Evolutionary conservation across 169 alveolate genomes (phyloP).

Genomic region (Plasmodium reichenowi): DNA sequence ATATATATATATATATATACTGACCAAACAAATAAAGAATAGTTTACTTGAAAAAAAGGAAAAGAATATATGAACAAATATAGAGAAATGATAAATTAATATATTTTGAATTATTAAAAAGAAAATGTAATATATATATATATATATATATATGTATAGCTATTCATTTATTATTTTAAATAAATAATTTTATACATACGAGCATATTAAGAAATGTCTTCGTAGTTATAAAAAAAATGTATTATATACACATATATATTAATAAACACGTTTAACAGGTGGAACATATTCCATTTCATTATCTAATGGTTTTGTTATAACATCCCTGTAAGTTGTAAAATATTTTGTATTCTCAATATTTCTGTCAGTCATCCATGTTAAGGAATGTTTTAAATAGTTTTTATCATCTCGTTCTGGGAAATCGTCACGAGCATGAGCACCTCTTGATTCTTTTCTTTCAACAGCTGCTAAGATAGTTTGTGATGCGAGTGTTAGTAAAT

Average conservation of each 20-base stretch:
- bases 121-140: no score
- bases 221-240: neutral
- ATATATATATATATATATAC: no score
- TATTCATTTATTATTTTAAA: no score
- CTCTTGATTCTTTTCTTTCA: conserved; percentile 96
- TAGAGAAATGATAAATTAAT: no score
- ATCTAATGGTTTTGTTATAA: conserved; percentile 91
- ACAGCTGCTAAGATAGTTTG: conserved; percentile 95
- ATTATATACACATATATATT: neutral
- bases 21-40: no score
- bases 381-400: conserved; percentile 97
- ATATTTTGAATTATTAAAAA: no score
- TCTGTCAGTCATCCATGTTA: conserved; percentile 87
- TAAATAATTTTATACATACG: neutral
- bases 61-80: no score
- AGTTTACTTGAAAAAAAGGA: no score
- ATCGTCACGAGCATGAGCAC: conserved; percentile 99
- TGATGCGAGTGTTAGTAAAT: conserved; percentile 91
- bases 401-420: conserved; percentile 96
- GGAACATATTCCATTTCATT: conserved; percentile 92
- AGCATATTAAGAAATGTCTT: neutral
- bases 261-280: conserved; percentile 89
- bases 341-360: conserved; percentile 85
- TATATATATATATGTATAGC: no score
- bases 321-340: conserved; percentile 80